Conservation (phyloP, 164 flowering plant species). For the Berberis vulgaris region DNA sequence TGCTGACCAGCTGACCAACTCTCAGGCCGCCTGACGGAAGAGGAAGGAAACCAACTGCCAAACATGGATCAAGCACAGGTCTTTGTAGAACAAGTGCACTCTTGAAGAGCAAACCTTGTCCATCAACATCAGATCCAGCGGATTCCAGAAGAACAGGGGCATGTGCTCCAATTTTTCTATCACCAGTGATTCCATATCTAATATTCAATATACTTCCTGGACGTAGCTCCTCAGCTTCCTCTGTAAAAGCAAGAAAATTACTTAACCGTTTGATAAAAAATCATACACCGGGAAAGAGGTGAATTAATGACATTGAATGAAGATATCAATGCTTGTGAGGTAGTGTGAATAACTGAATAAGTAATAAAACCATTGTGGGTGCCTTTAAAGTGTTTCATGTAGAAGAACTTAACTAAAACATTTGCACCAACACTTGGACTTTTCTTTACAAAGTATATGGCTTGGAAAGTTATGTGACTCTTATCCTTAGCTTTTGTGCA, state of each 20-base stretch:
- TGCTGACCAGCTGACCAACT: constrained; percentile 85
- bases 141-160: constrained; percentile 36
- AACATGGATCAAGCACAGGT: constrained; percentile 83
- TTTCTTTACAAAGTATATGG: too few relatives aligned
- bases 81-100: constrained; percentile 70
- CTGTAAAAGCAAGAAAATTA: constrained; percentile 27
- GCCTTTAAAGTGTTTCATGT: too few relatives aligned
- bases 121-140: constrained; percentile 18
- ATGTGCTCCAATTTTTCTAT: constrained; percentile 78
- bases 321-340: too few relatives aligned
- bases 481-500: too few relatives aligned
- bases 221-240: constrained; percentile 26
- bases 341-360: too few relatives aligned
- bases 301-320: too few relatives aligned
- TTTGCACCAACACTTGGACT: too few relatives aligned
- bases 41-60: constrained; percentile 97
- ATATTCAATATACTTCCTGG: constrained; percentile 66
- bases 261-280: neutral
- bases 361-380: too few relatives aligned
- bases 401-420: too few relatives aligned
- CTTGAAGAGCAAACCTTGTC: constrained; percentile 49
- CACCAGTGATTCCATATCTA: constrained; percentile 64
- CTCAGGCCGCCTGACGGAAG: constrained; percentile 70
- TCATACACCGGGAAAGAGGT: neutral
- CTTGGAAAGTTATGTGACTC: too few relatives aligned